These are phyloP conservation scores for Echites panduratus DNA, from an alignment of 257 asterid species.

Conservation along the genomic window DNA sequence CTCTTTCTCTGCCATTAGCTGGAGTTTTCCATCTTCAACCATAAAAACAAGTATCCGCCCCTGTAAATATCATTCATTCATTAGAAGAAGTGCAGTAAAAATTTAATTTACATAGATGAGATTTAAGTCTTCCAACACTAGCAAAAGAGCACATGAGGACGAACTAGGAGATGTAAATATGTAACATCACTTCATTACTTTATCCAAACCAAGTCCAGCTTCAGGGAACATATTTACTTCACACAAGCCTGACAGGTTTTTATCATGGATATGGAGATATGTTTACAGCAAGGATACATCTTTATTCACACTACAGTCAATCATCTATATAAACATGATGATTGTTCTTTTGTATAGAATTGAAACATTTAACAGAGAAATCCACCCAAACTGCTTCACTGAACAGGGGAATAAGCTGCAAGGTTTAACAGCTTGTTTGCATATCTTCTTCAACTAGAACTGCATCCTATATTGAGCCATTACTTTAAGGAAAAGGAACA, in stretches of 20 bases:
- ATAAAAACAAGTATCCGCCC: conserved; percentile 90
- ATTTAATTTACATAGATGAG: not conserved
- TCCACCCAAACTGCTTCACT: not conserved
- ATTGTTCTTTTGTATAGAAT: not conserved
- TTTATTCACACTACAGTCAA: too few species aligned
- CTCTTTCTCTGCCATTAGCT: conserved; percentile 86
- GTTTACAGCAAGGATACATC: not conserved
- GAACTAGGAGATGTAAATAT: not conserved
- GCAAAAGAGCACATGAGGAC: not conserved
- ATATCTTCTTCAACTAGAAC: not conserved
- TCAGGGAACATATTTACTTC: not conserved
- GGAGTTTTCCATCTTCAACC: conserved; percentile 97
- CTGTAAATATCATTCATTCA: conserved; percentile 31
- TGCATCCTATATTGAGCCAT: not conserved
- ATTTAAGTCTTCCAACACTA: not conserved
- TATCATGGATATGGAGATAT: not conserved
- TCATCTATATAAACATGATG: too few species aligned
- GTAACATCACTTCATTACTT: not conserved
- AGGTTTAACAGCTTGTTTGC: not conserved
- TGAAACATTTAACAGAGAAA: not conserved
- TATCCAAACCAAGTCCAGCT: conserved; percentile 3
- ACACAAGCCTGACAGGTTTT: not conserved
- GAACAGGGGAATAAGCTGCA: not conserved
- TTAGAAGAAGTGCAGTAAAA: too few species aligned
- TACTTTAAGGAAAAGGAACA: not conserved